Evolutionary conservation across 2,329 filamentous ascomycete species (phyloP), one percentile per base, ranked within the genome.

Genomic region (Beauveria sp.): DNA sequence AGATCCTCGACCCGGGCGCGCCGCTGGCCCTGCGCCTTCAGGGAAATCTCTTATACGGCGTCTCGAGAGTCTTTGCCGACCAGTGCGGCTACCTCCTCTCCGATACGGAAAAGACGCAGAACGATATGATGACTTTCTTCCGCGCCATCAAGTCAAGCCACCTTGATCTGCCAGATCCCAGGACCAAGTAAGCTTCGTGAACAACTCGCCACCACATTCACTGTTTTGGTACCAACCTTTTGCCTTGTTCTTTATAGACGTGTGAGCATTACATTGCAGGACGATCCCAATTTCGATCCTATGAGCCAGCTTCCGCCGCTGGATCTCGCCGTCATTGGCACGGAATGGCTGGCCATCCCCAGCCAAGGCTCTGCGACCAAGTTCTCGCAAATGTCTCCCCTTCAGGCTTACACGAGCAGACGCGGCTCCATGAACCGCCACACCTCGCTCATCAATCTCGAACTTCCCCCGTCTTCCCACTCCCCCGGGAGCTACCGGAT

Each of bases 1-100:
- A 88, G n/a, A 96, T 99, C 70, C 84, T 90, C 43, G 82, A 90
- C 61, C 92, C 67, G 0, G 90, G 88, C 6, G 91, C 90, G 2
- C 94, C 94, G 2, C 88, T 99, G 76, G 93, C 94, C 5, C 75
- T 99, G 65, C 87, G 94, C 41, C 82, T 99, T 24, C 93, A 97
- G 70, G 89, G 92, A 18, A 97, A 88, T 67, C 80, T 99, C 20
- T 84, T 99, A 30, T 92, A 89, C 70, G 92, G 92, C 5, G 84
- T 96, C 18, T 89, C 91, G 3, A 84, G 89, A 54, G 92, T 97
- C 20, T 96, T 91, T 72, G 81, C 84, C 28, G 90, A 96, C 71
- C 92, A 99, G 74, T 96, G 90, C 68, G 81, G 82, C 43, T 99
- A 96, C 71, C 85, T 96, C 26, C 84, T 97, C 52, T 81, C 83